Conservation (phyloP, 1,284 basidiomycete genomes). For the Phylloporus sp. region DNA sequence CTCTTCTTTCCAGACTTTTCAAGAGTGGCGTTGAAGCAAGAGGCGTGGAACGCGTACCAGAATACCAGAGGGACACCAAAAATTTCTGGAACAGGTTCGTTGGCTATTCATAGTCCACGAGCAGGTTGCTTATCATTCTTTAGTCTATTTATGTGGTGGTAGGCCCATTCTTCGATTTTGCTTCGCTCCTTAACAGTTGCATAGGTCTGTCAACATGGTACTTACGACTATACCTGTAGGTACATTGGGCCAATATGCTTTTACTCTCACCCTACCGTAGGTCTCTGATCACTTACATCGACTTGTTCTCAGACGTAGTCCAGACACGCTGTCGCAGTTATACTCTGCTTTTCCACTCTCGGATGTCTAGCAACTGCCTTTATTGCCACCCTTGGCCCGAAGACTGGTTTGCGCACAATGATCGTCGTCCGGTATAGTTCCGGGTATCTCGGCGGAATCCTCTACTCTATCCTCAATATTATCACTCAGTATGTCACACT, state of each 20-base stretch:
- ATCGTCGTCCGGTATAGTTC: conserved; percentile 59
- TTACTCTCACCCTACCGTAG: background rate
- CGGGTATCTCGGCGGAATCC: too few relatives aligned
- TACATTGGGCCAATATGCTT: too few relatives aligned
- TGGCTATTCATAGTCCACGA: background rate
- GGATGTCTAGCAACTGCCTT: conserved; percentile 54
- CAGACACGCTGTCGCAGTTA: conserved; percentile 53
- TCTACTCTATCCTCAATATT: conserved; percentile 68
- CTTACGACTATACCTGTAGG: conserved; percentile 62
- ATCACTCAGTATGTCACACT: conserved; percentile 54
- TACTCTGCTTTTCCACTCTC: conserved; percentile 55
- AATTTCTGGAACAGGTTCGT: conserved; percentile 60
- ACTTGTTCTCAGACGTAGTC: conserved; percentile 5
- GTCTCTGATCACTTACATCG: background rate
- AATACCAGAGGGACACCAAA: conserved; percentile 53
- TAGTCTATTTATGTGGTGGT: conserved; percentile 62
- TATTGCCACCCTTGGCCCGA: conserved; percentile 66
- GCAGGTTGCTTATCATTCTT: background rate
- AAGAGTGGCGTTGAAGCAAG: conserved; percentile 58
- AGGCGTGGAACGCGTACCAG: conserved; percentile 60
- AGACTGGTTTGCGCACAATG: conserved; percentile 71
- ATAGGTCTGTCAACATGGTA: conserved; percentile 57
- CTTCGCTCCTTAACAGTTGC: conserved; percentile 10
- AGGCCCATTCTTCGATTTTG: conserved; percentile 16
- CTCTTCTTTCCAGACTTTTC: conserved; percentile 50